A percentile compares a stretch with the other conserved stretches of the same genome.
Evolutionary conservation across 768 basidiomycete genomes (phyloP).

Genomic region (Pleurotus ostreatus): DNA sequence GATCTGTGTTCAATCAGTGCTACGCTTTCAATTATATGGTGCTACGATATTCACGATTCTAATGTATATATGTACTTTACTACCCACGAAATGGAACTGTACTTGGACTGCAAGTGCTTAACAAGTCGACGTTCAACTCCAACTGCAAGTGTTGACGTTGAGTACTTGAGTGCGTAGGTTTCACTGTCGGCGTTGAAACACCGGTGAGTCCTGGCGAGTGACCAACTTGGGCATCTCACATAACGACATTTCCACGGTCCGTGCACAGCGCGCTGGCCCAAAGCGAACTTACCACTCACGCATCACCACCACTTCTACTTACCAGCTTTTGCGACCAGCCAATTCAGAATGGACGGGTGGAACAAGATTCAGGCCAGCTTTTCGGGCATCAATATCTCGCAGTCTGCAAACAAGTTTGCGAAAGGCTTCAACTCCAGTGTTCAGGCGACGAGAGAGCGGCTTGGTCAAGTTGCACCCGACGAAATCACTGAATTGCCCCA

Average conservation of each 20-base stretch:
- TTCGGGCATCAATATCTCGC: conserved; percentile 62
- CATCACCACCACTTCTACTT: neutral
- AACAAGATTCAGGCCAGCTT: conserved; percentile 62
- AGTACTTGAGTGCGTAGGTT: neutral
- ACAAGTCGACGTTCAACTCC: neutral
- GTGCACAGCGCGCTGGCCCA: neutral
- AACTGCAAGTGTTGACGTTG: neutral
- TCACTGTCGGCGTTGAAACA: neutral
- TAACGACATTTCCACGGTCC: conserved; percentile 3
- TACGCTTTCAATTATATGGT: neutral
- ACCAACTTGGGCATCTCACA: neutral
- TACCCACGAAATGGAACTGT: neutral
- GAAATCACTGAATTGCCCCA: conserved; percentile 95
- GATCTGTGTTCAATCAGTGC: neutral
- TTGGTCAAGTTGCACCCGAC: conserved; percentile 85
- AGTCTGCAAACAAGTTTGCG: conserved; percentile 70
- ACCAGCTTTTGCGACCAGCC: neutral
- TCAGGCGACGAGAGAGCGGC: conserved; percentile 81
- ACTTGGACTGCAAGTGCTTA: too few relatives aligned
- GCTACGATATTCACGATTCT: neutral
- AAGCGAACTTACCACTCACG: too few relatives aligned
- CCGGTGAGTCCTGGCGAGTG: neutral
- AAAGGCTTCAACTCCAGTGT: conserved; percentile 81
- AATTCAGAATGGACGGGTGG: conserved; percentile 54
- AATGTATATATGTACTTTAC: neutral